Evolutionary conservation across 768 basidiomycete species (phyloP).

Genomic region (Fistulinella prunicolor): DNA sequence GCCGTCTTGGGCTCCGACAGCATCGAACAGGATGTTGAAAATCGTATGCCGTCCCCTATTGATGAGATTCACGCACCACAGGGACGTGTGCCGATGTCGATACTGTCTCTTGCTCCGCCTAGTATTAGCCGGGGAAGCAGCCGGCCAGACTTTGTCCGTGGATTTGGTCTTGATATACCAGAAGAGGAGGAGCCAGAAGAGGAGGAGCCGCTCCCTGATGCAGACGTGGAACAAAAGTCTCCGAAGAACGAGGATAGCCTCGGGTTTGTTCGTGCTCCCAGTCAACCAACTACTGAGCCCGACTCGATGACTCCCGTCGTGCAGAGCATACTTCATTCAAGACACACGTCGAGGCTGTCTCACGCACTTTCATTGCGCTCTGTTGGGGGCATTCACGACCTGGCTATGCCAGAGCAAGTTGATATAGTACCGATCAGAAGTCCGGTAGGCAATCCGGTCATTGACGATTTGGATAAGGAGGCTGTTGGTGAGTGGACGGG

Average conservation of each 20-base stretch:
- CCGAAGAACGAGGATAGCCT: conserved; percentile 35
- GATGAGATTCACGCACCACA: conserved; percentile 51
- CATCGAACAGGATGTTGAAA: conserved; percentile 31
- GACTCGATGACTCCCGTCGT: conserved; percentile 47
- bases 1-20: conserved; percentile 55
- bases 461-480: conserved; percentile 37
- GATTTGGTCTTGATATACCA: conserved; percentile 78
- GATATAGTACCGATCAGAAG: conserved; percentile 32
- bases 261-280: conserved; percentile 19
- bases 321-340: conserved; percentile 57
- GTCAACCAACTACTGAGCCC: conserved; percentile 30
- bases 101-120: conserved; percentile 46
- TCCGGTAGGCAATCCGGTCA: conserved; percentile 30
- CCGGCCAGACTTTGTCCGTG: conserved; percentile 70
- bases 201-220: conserved; percentile 33
- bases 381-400: conserved; percentile 50
- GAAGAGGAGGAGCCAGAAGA: conserved; percentile 69
- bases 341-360: conserved; percentile 66
- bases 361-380: conserved; percentile 65
- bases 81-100: conserved; percentile 48
- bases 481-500: conserved; percentile 77
- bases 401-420: conserved; percentile 23
- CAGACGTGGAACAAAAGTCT: conserved; percentile 37
- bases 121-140: conserved; percentile 44
- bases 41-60: conserved; percentile 21